Base-by-base conservation (phyloP, 441 rosid genomes). In the Arabidopsis hybrid region DNA sequence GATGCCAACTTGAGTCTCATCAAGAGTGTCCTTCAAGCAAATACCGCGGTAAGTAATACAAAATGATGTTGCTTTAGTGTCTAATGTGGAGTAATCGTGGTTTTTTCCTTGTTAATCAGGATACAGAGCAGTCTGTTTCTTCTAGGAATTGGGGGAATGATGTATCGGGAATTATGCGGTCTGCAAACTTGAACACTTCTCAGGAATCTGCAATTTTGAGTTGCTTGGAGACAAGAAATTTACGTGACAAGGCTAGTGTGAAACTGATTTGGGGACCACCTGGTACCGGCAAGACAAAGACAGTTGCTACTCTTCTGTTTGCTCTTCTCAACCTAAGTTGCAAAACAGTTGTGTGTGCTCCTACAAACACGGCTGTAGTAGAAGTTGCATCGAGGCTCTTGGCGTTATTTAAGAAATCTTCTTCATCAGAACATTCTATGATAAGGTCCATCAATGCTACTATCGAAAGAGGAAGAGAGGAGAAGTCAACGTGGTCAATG, bases 251-350 rank as follows among this genome's bases (percentile, higher is more conserved):
- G 72, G 67, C 78, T 3, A 16, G 66, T 42, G 81, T 86, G 7
- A 81, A 85, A 34, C 85, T 86, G 39, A 83, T 89, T 17, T 86
- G 91, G 92, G 97, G 97, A 7, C 91, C 93, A 0, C 91, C 93
- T 1, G 93, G 95, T 13, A 91, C 95, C 0, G 91, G 97, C 32
- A 91, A 91, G 55, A 89, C 93, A 3, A 86, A 82, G 72, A 86
- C 85, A 3, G 72, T 85, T 0, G 79, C 87, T 4, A 46, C 59
- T 21, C 67, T 91, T 64, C 85, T 89, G 10, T 78, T 55, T 53
- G 51, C 63, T 10, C 84, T 91, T 47, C 71, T 87, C 57, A 80
- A 61, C 42, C 60, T 61, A 65, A 77, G 66, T 43, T 78, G 76
- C 26, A 83, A 85, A 75, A 79, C 85, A 1, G 74, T 89, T 59